A percentile compares a stretch with the other conserved stretches of the same genome.
phyloP scores from a whole-genome alignment of 1,284 basidiomycete genomes.

The Cutaneotrichosporon sp. region DNA sequence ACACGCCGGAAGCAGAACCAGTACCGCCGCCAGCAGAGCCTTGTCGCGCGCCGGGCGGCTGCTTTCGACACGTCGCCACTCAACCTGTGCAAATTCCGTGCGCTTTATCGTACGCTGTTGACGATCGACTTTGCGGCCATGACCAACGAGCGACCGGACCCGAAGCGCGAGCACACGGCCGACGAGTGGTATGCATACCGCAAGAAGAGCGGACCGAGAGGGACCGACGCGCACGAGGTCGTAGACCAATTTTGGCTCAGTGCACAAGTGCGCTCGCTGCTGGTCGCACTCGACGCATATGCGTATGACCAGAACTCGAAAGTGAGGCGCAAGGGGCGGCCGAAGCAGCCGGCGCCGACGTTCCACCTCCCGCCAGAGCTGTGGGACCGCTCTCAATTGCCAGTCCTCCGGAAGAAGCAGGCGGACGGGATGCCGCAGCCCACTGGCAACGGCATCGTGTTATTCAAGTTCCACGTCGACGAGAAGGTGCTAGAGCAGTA shows the following conservation, averaged over 20 bases:
- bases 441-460: constrained; percentile 37
- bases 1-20: constrained; percentile 49
- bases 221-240: constrained; percentile 45
- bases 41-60: constrained; percentile 42
- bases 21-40: constrained; percentile 50
- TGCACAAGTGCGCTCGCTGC: constrained; percentile 33
- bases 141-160: constrained; percentile 47
- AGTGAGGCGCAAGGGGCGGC: constrained; percentile 42
- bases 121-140: constrained; percentile 49
- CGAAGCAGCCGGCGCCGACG: constrained; percentile 47
- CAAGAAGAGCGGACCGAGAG: constrained; percentile 32
- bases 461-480: constrained; percentile 51
- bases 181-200: constrained; percentile 50
- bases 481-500: constrained; percentile 37
- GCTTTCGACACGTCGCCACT: constrained; percentile 48
- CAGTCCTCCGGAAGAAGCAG: constrained; percentile 41
- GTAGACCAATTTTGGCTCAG: constrained; percentile 49
- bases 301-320: constrained; percentile 35
- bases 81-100: constrained; percentile 44
- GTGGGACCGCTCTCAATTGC: constrained; percentile 42
- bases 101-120: constrained; percentile 49
- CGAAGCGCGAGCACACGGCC: constrained; percentile 40
- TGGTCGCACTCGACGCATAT: constrained; percentile 42
- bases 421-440: constrained; percentile 38
- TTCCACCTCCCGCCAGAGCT: constrained; percentile 47